These are phyloP conservation scores for Saccharomyces pastorianus DNA, from an alignment of 1,139 yeast species.

Conservation along the genomic window DNA sequence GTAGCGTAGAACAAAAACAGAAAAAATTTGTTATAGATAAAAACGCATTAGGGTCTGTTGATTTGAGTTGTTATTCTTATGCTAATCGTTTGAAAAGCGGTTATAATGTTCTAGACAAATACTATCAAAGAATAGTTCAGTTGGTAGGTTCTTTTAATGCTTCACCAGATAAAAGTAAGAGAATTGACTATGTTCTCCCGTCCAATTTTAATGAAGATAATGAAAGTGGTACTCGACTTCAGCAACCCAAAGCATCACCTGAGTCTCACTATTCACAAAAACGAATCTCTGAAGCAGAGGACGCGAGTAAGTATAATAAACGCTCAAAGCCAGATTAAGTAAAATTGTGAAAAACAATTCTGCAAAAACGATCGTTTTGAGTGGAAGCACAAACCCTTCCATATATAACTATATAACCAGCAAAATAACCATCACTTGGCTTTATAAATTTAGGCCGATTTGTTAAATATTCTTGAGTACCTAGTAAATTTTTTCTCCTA, in stretches of 20 bases:
- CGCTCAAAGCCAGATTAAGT: not conserved
- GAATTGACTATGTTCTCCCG: slow-evolving; percentile 16
- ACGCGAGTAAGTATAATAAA: not conserved
- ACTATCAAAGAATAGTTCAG: slow-evolving; percentile 53
- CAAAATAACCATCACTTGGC: too few relatives aligned
- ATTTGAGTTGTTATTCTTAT: not conserved
- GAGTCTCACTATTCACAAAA: not conserved
- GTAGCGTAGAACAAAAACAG: slow-evolving; percentile 26
- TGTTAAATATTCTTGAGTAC: too few relatives aligned
- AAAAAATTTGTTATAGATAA: slow-evolving; percentile 20
- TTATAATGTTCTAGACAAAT: slow-evolving; percentile 44
- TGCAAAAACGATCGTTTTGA: too few relatives aligned
- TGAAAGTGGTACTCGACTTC: not conserved
- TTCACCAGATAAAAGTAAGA: slow-evolving; percentile 24
- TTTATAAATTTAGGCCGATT: too few relatives aligned
- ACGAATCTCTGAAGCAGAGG: not conserved
- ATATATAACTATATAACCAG: too few relatives aligned
- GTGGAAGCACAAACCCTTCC: not conserved
- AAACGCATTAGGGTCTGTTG: slow-evolving; percentile 1
- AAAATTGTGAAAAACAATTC: not conserved
- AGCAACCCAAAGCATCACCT: not conserved
- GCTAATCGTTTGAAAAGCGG: slow-evolving; percentile 19
- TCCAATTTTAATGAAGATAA: not conserved
- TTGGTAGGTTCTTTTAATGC: slow-evolving; percentile 42
- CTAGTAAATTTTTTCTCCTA: too few relatives aligned